Conservation (phyloP, 805 yeast genomes). For the Schwanniomyces pseudopolymorphus region DNA sequence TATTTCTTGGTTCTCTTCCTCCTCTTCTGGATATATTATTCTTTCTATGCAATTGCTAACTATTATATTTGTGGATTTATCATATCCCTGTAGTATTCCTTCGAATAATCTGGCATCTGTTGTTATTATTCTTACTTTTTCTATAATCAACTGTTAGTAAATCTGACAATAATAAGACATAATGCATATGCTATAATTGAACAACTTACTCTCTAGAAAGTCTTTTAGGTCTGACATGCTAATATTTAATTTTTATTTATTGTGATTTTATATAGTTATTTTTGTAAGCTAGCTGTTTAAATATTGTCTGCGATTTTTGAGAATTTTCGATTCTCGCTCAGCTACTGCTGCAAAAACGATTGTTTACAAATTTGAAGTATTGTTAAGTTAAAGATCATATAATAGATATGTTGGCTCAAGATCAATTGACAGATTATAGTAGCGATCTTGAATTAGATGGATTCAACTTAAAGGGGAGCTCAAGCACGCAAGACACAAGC, state of each 20-base stretch:
- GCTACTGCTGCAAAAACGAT: not conserved
- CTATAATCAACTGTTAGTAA: conserved; percentile 14
- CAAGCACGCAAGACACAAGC: not conserved
- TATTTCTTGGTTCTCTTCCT: conserved; percentile 38
- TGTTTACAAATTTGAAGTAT: not conserved
- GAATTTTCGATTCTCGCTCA: conserved; percentile 1
- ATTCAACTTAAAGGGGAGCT: conserved; percentile 1
- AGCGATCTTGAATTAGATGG: conserved; percentile 16
- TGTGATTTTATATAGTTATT: not conserved
- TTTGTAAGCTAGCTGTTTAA: not conserved
- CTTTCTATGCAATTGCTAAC: conserved; percentile 53
- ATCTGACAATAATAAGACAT: not conserved
- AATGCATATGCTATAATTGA: not conserved
- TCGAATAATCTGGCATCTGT: conserved; percentile 45
- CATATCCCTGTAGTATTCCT: conserved; percentile 55
- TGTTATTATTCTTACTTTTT: conserved; percentile 40
- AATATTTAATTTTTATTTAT: not conserved
- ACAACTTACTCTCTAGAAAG: conserved; percentile 33
- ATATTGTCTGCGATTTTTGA: not conserved
- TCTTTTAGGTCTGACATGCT: conserved; percentile 32
- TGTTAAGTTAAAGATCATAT: not conserved
- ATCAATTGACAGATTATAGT: conserved; percentile 20
- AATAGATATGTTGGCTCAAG: conserved; percentile 1
- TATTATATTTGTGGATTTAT: conserved; percentile 61
- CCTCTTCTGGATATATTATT: conserved; percentile 42